Percentiles rank a stretch among this genome's conserved stretches.
phyloP scores from a whole-genome alignment of 208 protist genomes.

The Crithidia fasciculata region DNA sequence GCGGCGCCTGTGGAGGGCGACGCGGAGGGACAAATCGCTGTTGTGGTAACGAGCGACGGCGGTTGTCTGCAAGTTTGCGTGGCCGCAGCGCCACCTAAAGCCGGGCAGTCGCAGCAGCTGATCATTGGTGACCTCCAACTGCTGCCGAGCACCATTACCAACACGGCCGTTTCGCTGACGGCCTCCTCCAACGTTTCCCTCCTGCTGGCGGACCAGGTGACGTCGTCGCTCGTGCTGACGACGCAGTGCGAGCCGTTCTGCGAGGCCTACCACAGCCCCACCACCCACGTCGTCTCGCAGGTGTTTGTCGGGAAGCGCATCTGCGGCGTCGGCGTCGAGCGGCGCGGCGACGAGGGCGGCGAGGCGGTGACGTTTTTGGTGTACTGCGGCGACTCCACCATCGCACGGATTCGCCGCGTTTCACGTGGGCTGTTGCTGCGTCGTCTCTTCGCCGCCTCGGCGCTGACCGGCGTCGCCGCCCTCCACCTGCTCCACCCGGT shows the following conservation, averaged over 20 bases:
- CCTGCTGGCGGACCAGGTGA: conserved; percentile 55
- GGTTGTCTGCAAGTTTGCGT: conserved; percentile 43
- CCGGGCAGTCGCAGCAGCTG: conserved; percentile 1
- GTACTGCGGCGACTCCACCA: conserved; percentile 50
- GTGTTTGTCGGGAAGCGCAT: conserved; percentile 40
- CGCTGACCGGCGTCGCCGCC: conserved; percentile 20
- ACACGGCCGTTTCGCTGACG: conserved; percentile 25
- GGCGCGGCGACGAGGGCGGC: conserved; percentile 28
- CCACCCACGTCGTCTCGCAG: conserved; percentile 47
- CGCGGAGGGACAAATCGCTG: conserved; percentile 25
- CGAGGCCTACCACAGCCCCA: conserved; percentile 25
- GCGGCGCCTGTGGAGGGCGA: conserved; percentile 11
- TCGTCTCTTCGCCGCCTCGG: conserved; percentile 36
- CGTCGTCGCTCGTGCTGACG: conserved; percentile 45
- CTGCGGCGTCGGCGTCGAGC: conserved; percentile 45
- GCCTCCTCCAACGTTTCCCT: conserved; percentile 24
- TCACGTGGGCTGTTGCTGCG: conserved; percentile 42
- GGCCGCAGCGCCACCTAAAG: not conserved
- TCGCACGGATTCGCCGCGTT: conserved; percentile 45
- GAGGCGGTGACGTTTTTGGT: conserved; percentile 47
- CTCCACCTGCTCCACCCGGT: conserved; percentile 32
- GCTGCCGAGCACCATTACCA: conserved; percentile 19
- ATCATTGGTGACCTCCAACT: conserved; percentile 6
- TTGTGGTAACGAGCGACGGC: conserved; percentile 48
- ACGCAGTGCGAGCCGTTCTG: conserved; percentile 42